These are phyloP conservation scores for Gelatoporia subvermispora DNA, from an alignment of 768 basidiomycete genomes.

Conservation along the genomic window DNA sequence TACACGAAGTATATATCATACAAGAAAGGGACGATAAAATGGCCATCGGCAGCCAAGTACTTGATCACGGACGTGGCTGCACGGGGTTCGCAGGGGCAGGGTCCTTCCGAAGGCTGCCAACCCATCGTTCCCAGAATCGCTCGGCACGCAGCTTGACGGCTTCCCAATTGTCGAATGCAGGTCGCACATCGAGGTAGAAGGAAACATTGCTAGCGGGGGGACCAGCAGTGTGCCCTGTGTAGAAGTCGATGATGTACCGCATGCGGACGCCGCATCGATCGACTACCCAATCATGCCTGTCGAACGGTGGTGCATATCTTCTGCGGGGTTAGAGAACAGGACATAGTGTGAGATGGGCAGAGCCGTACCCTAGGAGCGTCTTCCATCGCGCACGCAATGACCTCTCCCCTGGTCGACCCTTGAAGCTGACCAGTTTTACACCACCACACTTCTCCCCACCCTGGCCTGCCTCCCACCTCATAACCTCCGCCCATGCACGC, in stretches of 20 bases:
- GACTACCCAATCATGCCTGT: conserved; percentile 96
- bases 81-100: conserved; percentile 1
- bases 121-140: conserved; percentile 43
- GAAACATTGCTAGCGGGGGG: conserved; percentile 54
- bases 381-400: conserved; percentile 81
- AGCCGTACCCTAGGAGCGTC: conserved; percentile 76
- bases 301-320: conserved; percentile 93
- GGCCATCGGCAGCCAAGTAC: background rate
- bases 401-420: conserved; percentile 76
- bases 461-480: conserved; percentile 57
- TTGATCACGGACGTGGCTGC: conserved; percentile 1
- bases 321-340: background rate
- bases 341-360: background rate
- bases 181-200: conserved; percentile 92
- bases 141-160: conserved; percentile 79
- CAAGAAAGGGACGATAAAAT: background rate
- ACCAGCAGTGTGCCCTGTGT: conserved; percentile 65
- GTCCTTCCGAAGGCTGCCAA: conserved; percentile 14
- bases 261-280: conserved; percentile 87
- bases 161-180: conserved; percentile 92
- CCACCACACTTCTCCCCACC: conserved; percentile 84
- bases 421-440: conserved; percentile 81
- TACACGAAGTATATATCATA: conserved; percentile 1
- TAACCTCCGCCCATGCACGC: conserved; percentile 45
- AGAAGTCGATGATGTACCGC: conserved; percentile 98